A percentile compares a stretch with the other conserved stretches of the same genome.
These are phyloP conservation scores for Beta corolliflora DNA, from an alignment of 179 eudicot species.

Conservation along the genomic window DNA sequence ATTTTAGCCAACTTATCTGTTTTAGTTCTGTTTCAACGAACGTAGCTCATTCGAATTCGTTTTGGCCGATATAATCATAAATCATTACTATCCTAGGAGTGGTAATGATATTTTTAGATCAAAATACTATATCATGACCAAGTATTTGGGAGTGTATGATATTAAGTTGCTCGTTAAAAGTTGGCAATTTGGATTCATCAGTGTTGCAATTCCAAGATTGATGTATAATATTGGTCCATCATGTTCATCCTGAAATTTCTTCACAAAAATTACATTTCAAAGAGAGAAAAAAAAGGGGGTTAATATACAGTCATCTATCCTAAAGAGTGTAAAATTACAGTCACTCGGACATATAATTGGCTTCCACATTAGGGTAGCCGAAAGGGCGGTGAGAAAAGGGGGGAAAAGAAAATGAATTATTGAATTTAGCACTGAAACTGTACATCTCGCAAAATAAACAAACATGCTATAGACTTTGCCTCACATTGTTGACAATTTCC, in stretches of 20 bases:
- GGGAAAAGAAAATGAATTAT: neutral
- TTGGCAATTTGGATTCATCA: no score
- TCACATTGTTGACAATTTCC: constrained; percentile 22
- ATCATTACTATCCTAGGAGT: no score
- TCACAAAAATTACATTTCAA: constrained; percentile 12
- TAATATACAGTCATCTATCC: constrained; percentile 18
- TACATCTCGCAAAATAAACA: constrained; percentile 13
- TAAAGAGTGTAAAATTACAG: constrained; percentile 9
- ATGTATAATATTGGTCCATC: neutral
- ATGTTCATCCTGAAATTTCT: constrained; percentile 3
- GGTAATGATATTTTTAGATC: no score
- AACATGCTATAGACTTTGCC: constrained; percentile 7
- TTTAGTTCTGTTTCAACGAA: no score
- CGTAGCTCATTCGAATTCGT: no score
- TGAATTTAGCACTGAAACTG: constrained; percentile 20
- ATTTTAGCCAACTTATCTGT: no score
- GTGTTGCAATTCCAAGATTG: neutral
- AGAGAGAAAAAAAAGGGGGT: neutral
- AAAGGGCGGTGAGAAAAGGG: neutral
- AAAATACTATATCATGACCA: no score
- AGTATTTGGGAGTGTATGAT: no score
- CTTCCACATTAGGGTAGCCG: neutral
- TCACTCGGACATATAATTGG: constrained; percentile 1
- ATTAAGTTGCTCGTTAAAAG: no score
- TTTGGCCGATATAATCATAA: no score